phyloP scores from a whole-genome alignment of 208 protist genomes.

The Trypanosomatidae sp. region DNA sequence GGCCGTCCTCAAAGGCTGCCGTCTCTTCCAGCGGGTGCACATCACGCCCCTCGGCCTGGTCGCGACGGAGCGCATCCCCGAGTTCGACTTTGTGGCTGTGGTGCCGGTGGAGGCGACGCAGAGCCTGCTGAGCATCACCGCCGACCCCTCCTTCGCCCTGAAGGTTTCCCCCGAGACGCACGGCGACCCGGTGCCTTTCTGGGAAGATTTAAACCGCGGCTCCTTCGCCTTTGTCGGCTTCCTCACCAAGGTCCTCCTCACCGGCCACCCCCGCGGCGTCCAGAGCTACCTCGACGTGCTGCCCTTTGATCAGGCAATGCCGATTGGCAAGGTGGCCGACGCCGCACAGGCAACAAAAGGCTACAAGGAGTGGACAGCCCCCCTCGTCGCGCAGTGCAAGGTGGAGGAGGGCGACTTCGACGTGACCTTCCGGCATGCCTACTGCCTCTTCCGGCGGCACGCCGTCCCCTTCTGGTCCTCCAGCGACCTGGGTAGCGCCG shows the following conservation, averaged over 20 bases:
- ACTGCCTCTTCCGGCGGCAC: conserved; percentile 86
- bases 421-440: conserved; percentile 69
- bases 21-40: conserved; percentile 85
- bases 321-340: conserved; percentile 66
- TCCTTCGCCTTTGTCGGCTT: conserved; percentile 78
- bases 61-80: conserved; percentile 74
- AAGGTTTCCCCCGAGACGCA: conserved; percentile 68
- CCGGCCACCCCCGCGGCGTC: conserved; percentile 68
- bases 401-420: conserved; percentile 62
- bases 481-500: conserved; percentile 45
- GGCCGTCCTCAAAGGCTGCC: conserved; percentile 82
- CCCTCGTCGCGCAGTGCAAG: conserved; percentile 61
- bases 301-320: conserved; percentile 72
- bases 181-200: conserved; percentile 71
- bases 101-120: conserved; percentile 78
- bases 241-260: conserved; percentile 65
- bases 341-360: conserved; percentile 61
- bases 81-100: conserved; percentile 87
- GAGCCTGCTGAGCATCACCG: conserved; percentile 64
- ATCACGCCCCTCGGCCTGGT: conserved; percentile 77
- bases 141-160: conserved; percentile 61
- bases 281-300: conserved; percentile 85
- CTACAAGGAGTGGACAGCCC: conserved; percentile 60
- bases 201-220: conserved; percentile 70
- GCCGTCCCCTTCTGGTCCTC: conserved; percentile 83